Percentiles rank a stretch among this genome's conserved stretches.
Conservation (phyloP, 495 filamentous ascomycete species). For the Halenospora varia region DNA sequence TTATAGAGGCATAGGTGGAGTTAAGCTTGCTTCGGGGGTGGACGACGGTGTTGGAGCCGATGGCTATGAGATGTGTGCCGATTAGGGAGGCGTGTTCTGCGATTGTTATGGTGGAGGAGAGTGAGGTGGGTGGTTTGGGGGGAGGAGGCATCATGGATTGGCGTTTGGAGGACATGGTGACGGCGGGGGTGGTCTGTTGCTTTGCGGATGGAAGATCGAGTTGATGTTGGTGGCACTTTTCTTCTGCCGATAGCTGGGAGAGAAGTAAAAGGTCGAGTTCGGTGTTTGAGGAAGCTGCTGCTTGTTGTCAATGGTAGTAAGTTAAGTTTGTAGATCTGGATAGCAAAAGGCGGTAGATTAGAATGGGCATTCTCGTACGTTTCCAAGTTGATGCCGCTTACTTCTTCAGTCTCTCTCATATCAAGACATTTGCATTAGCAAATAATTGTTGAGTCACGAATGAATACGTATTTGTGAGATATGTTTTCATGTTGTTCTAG, state of each 20-base stretch:
- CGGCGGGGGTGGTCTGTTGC: background rate
- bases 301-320: too few species aligned
- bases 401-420: constrained; percentile 2
- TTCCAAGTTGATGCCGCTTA: constrained; percentile 13
- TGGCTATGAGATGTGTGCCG: constrained; percentile 66
- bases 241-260: too few species aligned
- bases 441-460: background rate
- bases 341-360: too few species aligned
- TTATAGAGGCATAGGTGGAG: constrained; percentile 63
- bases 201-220: too few species aligned
- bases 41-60: constrained; percentile 69
- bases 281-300: too few species aligned
- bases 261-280: too few species aligned
- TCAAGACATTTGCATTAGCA: background rate
- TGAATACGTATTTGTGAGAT: background rate
- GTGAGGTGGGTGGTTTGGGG: constrained; percentile 62
- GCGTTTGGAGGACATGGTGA: constrained; percentile 41
- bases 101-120: constrained; percentile 67
- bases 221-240: too few species aligned
- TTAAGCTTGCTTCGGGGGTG: constrained; percentile 76
- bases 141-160: constrained; percentile 44
- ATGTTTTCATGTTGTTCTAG: too few species aligned
- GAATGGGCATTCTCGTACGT: constrained; percentile 6
- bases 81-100: constrained; percentile 70
- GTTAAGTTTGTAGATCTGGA: too few species aligned